Base-by-base conservation (phyloP, 805 yeast genomes). In the Metschnikowia dekortorum region DNA sequence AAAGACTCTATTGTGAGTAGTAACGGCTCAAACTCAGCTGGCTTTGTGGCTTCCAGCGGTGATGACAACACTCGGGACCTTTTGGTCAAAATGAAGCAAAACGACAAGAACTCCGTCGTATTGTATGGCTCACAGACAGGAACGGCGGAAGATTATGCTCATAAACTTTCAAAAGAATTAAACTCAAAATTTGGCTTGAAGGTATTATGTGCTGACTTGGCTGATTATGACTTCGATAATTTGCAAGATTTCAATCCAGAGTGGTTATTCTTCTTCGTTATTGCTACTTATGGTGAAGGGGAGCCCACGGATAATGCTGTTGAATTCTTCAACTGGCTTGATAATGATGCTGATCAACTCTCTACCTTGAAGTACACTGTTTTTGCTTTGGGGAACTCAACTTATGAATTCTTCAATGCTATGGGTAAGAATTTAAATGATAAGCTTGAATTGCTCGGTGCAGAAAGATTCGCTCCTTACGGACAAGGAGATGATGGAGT, bases 211-310 rank as follows among this genome's bases (percentile, higher is more conserved):
- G 94, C 85, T 8, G 98, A 92, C 68, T 77, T 90, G 46, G 96
- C 91, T 39, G 92, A 88, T 62, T 90, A 84, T 63, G 97, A 92
- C 58, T 86, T 78, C 62, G 96, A 90, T 39, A 82, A 81, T 55
- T 74, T 94, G 48, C 82, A 82, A 61, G 80, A 80, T 45, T 68
- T 92, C 54, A 79, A 84, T 18, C 71, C 74, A 14, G 79, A 80
- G 52, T 73, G 80, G 48, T 83, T 83, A 18, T 67, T 72, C 30
- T 70, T 73, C 51, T 85, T 92, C 62, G 77, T 92, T 63, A 75
- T 90, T 71, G 94, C 98, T 32, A 89, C 97, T 9, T 94, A 94
- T 61, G 99, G 99, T 60, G 99, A 92, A 71, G 99, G 99, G 64
- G 99, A 92, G 67, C 96, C 96, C 59, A 92, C 99, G 11, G 99